Evolutionary conservation across 2,329 filamentous ascomycete species (phyloP).

Genomic region (Xylaria arbuscula): DNA sequence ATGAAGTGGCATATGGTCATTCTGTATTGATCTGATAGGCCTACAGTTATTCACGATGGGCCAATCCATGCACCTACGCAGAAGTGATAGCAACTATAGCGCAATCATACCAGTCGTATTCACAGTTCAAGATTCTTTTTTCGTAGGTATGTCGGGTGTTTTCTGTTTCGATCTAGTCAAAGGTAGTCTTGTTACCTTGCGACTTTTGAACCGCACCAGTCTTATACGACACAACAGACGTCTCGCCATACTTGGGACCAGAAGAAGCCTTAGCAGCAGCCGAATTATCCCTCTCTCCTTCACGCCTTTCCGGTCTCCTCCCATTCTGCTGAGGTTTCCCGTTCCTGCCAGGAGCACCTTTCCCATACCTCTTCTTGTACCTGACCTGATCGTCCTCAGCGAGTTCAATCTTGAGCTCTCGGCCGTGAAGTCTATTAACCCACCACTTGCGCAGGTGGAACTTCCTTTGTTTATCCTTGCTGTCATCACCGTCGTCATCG

Average conservation of each 20-base stretch:
- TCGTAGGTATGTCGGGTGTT: not conserved
- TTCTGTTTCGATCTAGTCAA: constrained; percentile 23
- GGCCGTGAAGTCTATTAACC: constrained; percentile 84
- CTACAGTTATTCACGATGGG: too few species aligned
- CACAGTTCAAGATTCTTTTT: not conserved
- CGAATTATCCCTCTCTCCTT: constrained; percentile 16
- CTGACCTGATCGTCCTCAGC: constrained; percentile 89
- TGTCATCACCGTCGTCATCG: constrained; percentile 56
- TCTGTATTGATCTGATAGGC: too few species aligned
- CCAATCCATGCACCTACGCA: too few species aligned
- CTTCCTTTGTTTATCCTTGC: constrained; percentile 61
- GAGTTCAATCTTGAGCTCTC: constrained; percentile 87
- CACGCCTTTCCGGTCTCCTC: constrained; percentile 20
- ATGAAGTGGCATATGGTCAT: too few species aligned
- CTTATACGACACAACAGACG: constrained; percentile 33
- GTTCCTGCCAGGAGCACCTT: constrained; percentile 66
- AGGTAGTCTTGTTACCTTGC: constrained; percentile 36
- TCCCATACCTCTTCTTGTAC: constrained; percentile 95
- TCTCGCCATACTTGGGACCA: constrained; percentile 31
- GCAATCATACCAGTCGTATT: not conserved
- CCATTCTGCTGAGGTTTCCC: constrained; percentile 57
- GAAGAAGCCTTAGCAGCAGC: constrained; percentile 11
- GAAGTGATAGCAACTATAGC: too few species aligned
- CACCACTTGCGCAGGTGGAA: constrained; percentile 78
- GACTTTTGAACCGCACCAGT: constrained; percentile 36